These are phyloP conservation scores for Rhizopogon vulgaris DNA, from an alignment of 768 basidiomycete species.

Conservation along the genomic window DNA sequence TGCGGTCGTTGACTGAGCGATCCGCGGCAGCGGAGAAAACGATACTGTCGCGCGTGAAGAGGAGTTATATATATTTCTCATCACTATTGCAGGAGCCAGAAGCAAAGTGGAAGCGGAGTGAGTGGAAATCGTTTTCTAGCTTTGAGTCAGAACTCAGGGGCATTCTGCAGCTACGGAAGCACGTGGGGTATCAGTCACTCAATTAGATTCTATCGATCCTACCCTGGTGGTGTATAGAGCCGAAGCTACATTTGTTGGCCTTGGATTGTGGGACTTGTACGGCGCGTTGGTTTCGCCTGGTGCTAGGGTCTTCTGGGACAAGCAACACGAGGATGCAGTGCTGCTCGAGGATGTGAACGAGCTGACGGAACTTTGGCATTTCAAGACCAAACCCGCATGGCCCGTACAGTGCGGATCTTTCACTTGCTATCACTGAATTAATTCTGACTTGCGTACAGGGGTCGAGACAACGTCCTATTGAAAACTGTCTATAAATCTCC, in stretches of 20 bases:
- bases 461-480: slow-evolving; percentile 84
- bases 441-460: slow-evolving; percentile 37
- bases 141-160: slow-evolving; percentile 1
- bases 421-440: slow-evolving; percentile 8
- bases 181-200: slow-evolving; percentile 89
- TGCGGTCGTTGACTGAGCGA: slow-evolving; percentile 38
- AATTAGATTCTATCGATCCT: slow-evolving; percentile 95
- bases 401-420: slow-evolving; percentile 69
- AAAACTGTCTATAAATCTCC: slow-evolving; percentile 98
- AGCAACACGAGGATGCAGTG: slow-evolving; percentile 78
- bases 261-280: slow-evolving; percentile 93
- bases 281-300: slow-evolving; percentile 84
- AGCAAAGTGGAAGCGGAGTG: slow-evolving; percentile 92
- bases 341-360: slow-evolving; percentile 88
- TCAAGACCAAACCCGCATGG: slow-evolving; percentile 89
- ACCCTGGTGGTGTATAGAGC: slow-evolving; percentile 94
- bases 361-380: slow-evolving; percentile 89
- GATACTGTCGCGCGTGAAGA: slow-evolving; percentile 77
- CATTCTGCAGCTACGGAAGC: slow-evolving; percentile 62
- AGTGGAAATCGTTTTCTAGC: slow-evolving; percentile 23
- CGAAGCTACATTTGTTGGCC: slow-evolving; percentile 94
- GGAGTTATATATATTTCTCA: slow-evolving; percentile 98
- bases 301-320: slow-evolving; percentile 81
- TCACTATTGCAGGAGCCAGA: slow-evolving; percentile 96
- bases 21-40: slow-evolving; percentile 67